Evolutionary conservation across 2,329 filamentous ascomycete genomes (phyloP).

Genomic region (Fusarium paranaense): DNA sequence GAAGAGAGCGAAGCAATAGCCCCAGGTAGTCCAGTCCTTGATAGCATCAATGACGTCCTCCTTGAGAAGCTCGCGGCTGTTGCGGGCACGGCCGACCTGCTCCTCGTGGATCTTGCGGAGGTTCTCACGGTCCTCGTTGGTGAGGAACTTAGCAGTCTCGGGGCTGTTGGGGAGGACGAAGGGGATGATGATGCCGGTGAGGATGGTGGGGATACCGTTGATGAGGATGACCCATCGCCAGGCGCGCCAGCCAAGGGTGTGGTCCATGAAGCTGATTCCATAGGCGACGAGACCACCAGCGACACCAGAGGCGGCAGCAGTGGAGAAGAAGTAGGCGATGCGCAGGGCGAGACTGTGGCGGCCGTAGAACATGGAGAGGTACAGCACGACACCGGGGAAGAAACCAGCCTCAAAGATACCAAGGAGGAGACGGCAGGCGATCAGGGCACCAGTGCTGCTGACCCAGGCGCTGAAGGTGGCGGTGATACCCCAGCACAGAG

Average conservation of each 20-base stretch:
- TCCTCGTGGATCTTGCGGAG: constrained; percentile 62
- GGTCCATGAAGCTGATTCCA: constrained; percentile 73
- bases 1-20: constrained; percentile 70
- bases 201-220: constrained; percentile 58
- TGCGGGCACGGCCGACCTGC: constrained; percentile 52
- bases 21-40: constrained; percentile 73
- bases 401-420: constrained; percentile 60
- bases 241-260: constrained; percentile 65
- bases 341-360: constrained; percentile 71
- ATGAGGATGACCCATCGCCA: constrained; percentile 77
- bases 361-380: constrained; percentile 72
- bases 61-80: constrained; percentile 44
- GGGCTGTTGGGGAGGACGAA: constrained; percentile 70
- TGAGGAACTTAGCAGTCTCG: constrained; percentile 58
- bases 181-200: constrained; percentile 65
- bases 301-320: constrained; percentile 71
- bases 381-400: constrained; percentile 63
- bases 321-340: constrained; percentile 72
- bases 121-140: constrained; percentile 54
- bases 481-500: constrained; percentile 58
- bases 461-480: constrained; percentile 58
- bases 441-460: constrained; percentile 57
- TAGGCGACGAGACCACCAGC: constrained; percentile 75
- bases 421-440: constrained; percentile 55
- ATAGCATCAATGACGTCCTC: constrained; percentile 39